Conservation (phyloP, 805 yeast species). For the Danielia reshetovae region DNA sequence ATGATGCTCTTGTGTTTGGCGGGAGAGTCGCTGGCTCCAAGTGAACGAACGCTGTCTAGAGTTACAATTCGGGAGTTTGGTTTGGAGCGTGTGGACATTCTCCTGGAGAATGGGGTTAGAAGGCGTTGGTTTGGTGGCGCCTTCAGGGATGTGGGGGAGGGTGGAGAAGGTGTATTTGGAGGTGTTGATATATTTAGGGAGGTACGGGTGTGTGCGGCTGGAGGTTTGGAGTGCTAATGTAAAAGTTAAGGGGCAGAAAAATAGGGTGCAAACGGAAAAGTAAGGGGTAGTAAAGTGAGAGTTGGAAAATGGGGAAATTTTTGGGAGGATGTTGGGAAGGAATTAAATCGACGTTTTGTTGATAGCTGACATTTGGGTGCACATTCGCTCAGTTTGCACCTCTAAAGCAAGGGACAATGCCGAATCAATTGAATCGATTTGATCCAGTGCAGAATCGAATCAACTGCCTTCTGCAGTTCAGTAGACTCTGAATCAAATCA, state of each 20-base stretch:
- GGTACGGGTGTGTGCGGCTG: slow-evolving; percentile 2
- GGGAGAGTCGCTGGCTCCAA: slow-evolving; percentile 4
- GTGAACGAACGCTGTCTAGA: slow-evolving; percentile 14
- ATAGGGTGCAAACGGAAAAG: too few relatives aligned
- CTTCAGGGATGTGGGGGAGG: too few relatives aligned
- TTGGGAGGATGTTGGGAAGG: too few relatives aligned
- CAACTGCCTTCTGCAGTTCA: too few relatives aligned
- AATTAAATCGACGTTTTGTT: too few relatives aligned
- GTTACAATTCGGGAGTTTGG: slow-evolving; percentile 12
- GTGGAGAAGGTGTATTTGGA: background rate
- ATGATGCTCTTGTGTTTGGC: slow-evolving; percentile 19
- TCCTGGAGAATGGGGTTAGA: slow-evolving; percentile 5
- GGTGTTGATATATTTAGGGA: background rate
- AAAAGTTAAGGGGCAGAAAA: background rate
- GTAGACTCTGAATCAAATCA: background rate
- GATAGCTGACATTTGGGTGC: too few relatives aligned
- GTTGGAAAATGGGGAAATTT: too few relatives aligned
- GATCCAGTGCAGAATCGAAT: too few relatives aligned
- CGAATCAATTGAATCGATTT: too few relatives aligned
- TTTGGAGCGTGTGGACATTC: slow-evolving; percentile 13
- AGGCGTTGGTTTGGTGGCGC: background rate
- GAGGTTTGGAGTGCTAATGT: slow-evolving; percentile 1
- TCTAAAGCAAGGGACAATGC: too few relatives aligned
- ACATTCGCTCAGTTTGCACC: too few relatives aligned
- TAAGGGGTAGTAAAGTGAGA: too few relatives aligned